Evolutionary conservation across 2,329 filamentous ascomycete genomes (phyloP).

Genomic region (Fusarium brachygibbosum): DNA sequence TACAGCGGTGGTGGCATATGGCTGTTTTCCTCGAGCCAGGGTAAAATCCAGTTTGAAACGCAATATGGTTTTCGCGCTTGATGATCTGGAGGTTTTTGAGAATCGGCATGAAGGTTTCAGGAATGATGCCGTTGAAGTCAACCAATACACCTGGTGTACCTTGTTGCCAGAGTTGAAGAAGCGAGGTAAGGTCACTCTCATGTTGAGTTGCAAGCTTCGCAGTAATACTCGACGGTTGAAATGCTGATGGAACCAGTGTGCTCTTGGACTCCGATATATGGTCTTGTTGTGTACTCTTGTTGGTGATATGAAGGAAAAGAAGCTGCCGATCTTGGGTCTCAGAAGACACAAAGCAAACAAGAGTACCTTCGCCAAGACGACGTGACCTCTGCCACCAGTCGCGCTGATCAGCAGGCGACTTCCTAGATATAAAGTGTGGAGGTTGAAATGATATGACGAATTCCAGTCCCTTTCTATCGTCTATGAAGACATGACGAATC

Average conservation of each 20-base stretch:
- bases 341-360: constrained; percentile 17
- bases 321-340: neutral
- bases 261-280: neutral
- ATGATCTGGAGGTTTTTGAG: constrained; percentile 25
- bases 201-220: constrained; percentile 13
- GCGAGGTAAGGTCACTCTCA: neutral
- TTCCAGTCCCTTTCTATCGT: neutral
- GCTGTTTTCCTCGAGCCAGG: neutral
- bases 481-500: neutral
- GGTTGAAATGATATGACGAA: neutral
- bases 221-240: constrained; percentile 3
- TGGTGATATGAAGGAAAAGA: constrained; percentile 17
- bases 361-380: constrained; percentile 19
- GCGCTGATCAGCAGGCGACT: neutral
- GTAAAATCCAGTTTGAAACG: constrained; percentile 30
- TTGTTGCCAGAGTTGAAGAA: neutral
- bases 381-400: constrained; percentile 26
- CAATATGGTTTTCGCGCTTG: constrained; percentile 6
- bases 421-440: neutral
- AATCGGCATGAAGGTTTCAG: constrained; percentile 24
- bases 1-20: constrained; percentile 62
- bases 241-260: neutral
- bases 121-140: constrained; percentile 32
- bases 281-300: neutral
- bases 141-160: constrained; percentile 16